These are phyloP conservation scores for Pseudogymnoascus sp. DNA, from an alignment of 2,329 filamentous ascomycete genomes.

Conservation along the genomic window DNA sequence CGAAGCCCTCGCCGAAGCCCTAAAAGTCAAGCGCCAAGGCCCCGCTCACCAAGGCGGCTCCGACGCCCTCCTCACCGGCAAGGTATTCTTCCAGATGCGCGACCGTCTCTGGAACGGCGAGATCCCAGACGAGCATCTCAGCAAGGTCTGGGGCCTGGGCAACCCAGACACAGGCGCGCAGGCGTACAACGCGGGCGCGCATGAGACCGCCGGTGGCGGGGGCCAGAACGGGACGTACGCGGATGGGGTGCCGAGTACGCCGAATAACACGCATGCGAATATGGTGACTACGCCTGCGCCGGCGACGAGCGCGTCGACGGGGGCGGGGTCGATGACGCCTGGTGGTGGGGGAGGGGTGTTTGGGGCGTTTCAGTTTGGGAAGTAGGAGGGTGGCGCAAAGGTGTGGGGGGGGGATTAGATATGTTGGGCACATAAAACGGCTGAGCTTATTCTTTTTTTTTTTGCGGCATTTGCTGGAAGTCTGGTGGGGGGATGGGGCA, in stretches of 20 bases:
- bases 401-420: not conserved
- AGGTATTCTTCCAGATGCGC: conserved; percentile 89
- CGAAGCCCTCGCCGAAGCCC: conserved; percentile 86
- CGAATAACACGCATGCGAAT: conserved; percentile 61
- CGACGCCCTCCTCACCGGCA: conserved; percentile 86
- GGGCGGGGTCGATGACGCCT: conserved; percentile 69
- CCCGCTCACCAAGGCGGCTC: conserved; percentile 88
- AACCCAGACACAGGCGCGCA: conserved; percentile 51
- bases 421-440: not conserved
- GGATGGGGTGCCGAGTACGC: conserved; percentile 51
- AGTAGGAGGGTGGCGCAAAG: conserved; percentile 11
- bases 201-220: conserved; percentile 45
- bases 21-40: conserved; percentile 84
- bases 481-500: not conserved
- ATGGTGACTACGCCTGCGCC: conserved; percentile 41
- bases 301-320: conserved; percentile 44
- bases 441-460: not conserved
- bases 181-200: conserved; percentile 27
- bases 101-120: conserved; percentile 80
- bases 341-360: conserved; percentile 69
- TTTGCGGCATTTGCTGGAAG: not conserved
- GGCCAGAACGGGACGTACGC: conserved; percentile 47
- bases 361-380: conserved; percentile 52
- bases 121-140: conserved; percentile 73
- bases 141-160: conserved; percentile 90